phyloP scores from a whole-genome alignment of 2,329 filamentous ascomycete genomes.

The Hymenoscyphus albidus region DNA sequence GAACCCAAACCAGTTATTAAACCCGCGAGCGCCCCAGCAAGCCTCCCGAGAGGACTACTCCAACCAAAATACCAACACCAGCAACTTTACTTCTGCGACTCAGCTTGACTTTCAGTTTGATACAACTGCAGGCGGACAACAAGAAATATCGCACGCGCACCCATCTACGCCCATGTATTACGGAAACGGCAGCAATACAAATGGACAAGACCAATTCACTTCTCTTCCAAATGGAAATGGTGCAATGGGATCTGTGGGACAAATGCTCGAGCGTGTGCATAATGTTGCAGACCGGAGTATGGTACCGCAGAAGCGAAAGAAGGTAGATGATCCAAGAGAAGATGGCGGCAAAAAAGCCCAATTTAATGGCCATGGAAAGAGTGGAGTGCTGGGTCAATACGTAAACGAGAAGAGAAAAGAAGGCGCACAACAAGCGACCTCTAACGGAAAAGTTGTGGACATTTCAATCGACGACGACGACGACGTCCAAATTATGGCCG shows the following conservation, averaged over 20 bases:
- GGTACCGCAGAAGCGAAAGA: conserved; percentile 63
- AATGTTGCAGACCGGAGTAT: conserved; percentile 65
- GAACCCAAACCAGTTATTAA: conserved; percentile 42
- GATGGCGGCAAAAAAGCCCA: conserved; percentile 40
- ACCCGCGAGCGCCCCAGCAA: conserved; percentile 38
- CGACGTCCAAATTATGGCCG: conserved; percentile 53
- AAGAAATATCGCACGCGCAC: conserved; percentile 12
- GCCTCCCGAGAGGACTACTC: conserved; percentile 16
- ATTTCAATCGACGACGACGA: conserved; percentile 51
- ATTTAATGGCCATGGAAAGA: conserved; percentile 47
- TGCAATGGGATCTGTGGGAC: conserved; percentile 44
- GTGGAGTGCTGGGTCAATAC: conserved; percentile 61
- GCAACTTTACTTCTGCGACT: conserved; percentile 15
- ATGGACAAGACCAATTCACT: conserved; percentile 23
- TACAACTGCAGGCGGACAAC: conserved; percentile 24
- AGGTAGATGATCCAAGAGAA: conserved; percentile 45
- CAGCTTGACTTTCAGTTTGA: conserved; percentile 33
- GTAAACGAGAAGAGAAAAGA: conserved; percentile 57
- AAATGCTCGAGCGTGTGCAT: conserved; percentile 72
- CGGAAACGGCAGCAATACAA: conserved; percentile 8
- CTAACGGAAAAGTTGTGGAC: conserved; percentile 40
- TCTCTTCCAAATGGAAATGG: conserved; percentile 21
- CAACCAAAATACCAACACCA: neutral
- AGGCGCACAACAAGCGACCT: conserved; percentile 35
- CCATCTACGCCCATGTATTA: conserved; percentile 4